These are phyloP conservation scores for Myxozyma vanderwaltii DNA, from an alignment of 805 yeast species.

Conservation along the genomic window DNA sequence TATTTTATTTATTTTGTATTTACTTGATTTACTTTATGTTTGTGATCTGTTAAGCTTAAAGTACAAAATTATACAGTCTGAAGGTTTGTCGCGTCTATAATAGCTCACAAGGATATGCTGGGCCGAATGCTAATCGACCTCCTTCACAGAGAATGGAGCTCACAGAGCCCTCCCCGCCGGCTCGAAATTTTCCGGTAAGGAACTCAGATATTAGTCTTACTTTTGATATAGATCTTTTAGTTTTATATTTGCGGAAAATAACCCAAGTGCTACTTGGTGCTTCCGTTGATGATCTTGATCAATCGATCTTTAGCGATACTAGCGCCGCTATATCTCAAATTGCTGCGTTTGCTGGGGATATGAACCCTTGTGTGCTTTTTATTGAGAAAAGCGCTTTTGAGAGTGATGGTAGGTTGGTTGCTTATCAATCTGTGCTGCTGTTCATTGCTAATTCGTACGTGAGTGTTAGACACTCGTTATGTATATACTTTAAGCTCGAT, in stretches of 20 bases:
- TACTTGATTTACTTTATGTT: background rate
- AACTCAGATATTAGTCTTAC: background rate
- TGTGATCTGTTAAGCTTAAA: background rate
- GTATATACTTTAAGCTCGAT: constrained; percentile 7
- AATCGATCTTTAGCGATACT: constrained; percentile 27
- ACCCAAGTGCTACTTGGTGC: constrained; percentile 34
- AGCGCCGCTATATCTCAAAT: constrained; percentile 11
- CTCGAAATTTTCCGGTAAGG: background rate
- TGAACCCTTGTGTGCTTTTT: constrained; percentile 36
- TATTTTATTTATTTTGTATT: background rate
- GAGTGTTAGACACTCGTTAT: background rate
- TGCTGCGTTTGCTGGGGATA: constrained; percentile 34
- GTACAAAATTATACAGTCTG: background rate
- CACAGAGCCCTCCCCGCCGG: background rate
- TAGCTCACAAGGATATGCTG: background rate
- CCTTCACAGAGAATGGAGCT: background rate
- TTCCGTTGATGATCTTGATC: constrained; percentile 31
- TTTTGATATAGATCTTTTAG: constrained; percentile 10
- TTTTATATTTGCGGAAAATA: constrained; percentile 24
- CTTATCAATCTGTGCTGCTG: background rate
- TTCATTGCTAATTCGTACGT: background rate
- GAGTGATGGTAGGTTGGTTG: background rate
- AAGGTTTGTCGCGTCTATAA: background rate
- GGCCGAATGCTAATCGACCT: background rate
- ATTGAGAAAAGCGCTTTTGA: constrained; percentile 28